Percentiles rank a stretch among this genome's conserved stretches.
phyloP scores from a whole-genome alignment of 2,329 filamentous ascomycete species.

The Exophiala sp. region DNA sequence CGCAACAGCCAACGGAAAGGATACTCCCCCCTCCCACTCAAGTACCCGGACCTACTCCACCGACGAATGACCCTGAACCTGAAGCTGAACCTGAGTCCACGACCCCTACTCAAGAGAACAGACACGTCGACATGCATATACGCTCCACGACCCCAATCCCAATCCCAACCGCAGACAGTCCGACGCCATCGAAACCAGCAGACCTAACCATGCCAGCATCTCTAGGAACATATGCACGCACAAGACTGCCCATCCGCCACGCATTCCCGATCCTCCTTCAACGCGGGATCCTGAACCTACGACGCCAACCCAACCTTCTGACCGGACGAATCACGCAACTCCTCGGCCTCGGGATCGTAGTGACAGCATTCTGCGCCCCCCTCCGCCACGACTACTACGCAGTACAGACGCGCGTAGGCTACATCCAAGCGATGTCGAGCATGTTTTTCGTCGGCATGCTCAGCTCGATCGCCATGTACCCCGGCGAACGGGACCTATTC shows the following conservation, averaged over 20 bases:
- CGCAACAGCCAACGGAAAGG: no score
- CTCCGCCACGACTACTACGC: conserved; percentile 62
- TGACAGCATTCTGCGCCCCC: conserved; percentile 66
- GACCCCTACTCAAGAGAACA: no score
- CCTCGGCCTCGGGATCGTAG: conserved; percentile 55
- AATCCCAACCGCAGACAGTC: neutral
- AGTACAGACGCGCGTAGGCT: conserved; percentile 67
- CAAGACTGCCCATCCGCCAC: conserved; percentile 54
- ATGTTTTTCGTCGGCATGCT: conserved; percentile 72
- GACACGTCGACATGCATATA: no score
- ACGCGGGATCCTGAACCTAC: conserved; percentile 63
- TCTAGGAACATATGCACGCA: conserved; percentile 61
- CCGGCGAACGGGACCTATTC: conserved; percentile 66
- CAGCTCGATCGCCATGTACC: conserved; percentile 71
- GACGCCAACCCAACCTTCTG: conserved; percentile 59
- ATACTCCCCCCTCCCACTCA: no score
- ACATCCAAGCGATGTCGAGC: conserved; percentile 65
- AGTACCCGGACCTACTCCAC: neutral
- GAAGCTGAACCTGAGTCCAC: no score
- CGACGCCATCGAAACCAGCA: neutral
- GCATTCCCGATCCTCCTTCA: conserved; percentile 63
- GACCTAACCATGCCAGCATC: conserved; percentile 51
- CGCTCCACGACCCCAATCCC: no score
- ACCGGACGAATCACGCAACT: conserved; percentile 63
- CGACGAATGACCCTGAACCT: no score